Percentiles rank a stretch among this genome's conserved stretches.
Evolutionary conservation across 306 rosid species (phyloP).

Genomic region (Glycine latifolia): DNA sequence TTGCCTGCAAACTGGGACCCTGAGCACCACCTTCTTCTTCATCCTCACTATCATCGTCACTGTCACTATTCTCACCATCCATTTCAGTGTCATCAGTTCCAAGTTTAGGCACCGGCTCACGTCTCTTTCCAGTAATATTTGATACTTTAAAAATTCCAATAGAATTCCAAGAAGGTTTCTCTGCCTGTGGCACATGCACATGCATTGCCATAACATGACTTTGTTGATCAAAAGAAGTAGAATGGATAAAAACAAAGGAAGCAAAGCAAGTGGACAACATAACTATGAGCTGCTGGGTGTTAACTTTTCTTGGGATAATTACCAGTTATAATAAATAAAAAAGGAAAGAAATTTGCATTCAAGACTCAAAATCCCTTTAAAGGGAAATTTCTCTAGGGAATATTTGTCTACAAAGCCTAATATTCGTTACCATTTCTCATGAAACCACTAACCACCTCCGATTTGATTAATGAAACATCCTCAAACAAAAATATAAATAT

Average conservation of each 20-base stretch:
- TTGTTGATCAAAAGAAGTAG: background rate
- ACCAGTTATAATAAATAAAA: background rate
- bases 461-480: slow-evolving; percentile 12
- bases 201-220: slow-evolving; percentile 39
- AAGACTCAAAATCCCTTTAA: background rate
- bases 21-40: slow-evolving; percentile 63
- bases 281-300: background rate
- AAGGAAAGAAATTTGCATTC: background rate
- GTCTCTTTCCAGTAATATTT: slow-evolving; percentile 87
- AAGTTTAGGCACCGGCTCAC: slow-evolving; percentile 70
- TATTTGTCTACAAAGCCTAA: slow-evolving; percentile 7
- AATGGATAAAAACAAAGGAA: slow-evolving; percentile 31
- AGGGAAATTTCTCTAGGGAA: background rate
- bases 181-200: slow-evolving; percentile 69
- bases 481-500: background rate
- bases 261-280: slow-evolving; percentile 19
- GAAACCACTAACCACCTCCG: slow-evolving; percentile 6
- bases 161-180: slow-evolving; percentile 78
- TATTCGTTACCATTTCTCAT: background rate
- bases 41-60: slow-evolving; percentile 73
- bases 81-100: slow-evolving; percentile 62
- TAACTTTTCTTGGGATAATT: background rate
- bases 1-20: slow-evolving; percentile 77
- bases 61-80: slow-evolving; percentile 71
- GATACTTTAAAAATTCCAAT: slow-evolving; percentile 86